These are phyloP conservation scores for Circinella minor DNA, from an alignment of 371 early-diverging fungal species.

Conservation along the genomic window DNA sequence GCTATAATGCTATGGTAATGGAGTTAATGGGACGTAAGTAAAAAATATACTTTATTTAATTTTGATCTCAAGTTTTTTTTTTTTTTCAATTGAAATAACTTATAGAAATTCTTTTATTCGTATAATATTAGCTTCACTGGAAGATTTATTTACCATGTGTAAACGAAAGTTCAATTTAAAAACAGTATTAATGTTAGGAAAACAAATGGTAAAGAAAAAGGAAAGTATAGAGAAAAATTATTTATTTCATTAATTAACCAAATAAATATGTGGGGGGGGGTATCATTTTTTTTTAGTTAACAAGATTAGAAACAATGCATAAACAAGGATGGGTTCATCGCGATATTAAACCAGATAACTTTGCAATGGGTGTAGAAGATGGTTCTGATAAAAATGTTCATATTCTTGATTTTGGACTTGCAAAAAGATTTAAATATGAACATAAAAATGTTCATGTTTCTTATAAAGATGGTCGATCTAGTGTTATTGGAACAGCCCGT, in stretches of 20 bases:
- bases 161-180: background rate
- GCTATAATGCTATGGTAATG: background rate
- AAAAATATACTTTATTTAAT: no score
- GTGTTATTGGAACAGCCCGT: slow-evolving; percentile 91
- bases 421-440: slow-evolving; percentile 20
- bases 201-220: background rate
- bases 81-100: no score
- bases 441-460: no score
- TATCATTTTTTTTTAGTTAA: slow-evolving; percentile 54
- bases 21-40: background rate
- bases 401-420: slow-evolving; percentile 88
- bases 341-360: slow-evolving; percentile 99
- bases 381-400: background rate
- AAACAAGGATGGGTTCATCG: slow-evolving; percentile 96
- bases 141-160: background rate
- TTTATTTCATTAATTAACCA: no score
- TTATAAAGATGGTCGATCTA: no score
- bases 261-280: no score
- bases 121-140: background rate
- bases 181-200: background rate
- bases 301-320: slow-evolving; percentile 93
- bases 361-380: slow-evolving; percentile 72
- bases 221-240: no score
- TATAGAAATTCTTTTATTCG: background rate
- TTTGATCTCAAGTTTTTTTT: background rate